phyloP scores from a whole-genome alignment of 148 eudicot species.

The Vaccinium corymbosum region DNA sequence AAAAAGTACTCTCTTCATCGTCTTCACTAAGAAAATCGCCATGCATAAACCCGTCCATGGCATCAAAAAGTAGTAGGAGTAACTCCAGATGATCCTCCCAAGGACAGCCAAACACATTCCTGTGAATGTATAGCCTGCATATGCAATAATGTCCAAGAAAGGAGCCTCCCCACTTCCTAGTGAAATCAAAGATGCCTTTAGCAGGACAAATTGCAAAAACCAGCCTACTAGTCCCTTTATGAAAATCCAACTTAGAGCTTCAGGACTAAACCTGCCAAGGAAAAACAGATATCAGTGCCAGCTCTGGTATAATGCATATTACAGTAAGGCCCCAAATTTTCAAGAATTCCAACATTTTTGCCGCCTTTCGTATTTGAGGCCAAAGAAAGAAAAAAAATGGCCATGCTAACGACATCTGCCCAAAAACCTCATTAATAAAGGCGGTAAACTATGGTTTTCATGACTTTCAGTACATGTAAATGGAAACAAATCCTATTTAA shows the following conservation, averaged over 20 bases:
- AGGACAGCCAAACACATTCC: slow-evolving; percentile 56
- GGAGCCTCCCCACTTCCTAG: slow-evolving; percentile 65
- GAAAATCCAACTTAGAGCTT: slow-evolving; percentile 30
- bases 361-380: neutral
- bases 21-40: slow-evolving; percentile 66
- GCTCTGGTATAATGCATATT: neutral
- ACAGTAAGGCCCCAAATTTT: neutral
- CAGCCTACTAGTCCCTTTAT: slow-evolving; percentile 31
- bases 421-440: neutral
- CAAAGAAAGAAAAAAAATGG: neutral
- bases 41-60: slow-evolving; percentile 63
- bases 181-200: slow-evolving; percentile 57
- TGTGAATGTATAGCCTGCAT: slow-evolving; percentile 61
- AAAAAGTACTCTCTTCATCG: slow-evolving; percentile 65
- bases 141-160: slow-evolving; percentile 58
- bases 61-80: slow-evolving; percentile 50
- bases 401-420: neutral
- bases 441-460: neutral
- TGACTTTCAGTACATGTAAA: neutral
- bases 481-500: neutral
- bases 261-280: slow-evolving; percentile 27
- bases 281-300: neutral
- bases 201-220: slow-evolving; percentile 49
- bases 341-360: neutral
- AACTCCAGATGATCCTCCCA: slow-evolving; percentile 43